These are phyloP conservation scores for Hypomyces perniciosus DNA, from an alignment of 2,329 filamentous ascomycete species.

Conservation along the genomic window DNA sequence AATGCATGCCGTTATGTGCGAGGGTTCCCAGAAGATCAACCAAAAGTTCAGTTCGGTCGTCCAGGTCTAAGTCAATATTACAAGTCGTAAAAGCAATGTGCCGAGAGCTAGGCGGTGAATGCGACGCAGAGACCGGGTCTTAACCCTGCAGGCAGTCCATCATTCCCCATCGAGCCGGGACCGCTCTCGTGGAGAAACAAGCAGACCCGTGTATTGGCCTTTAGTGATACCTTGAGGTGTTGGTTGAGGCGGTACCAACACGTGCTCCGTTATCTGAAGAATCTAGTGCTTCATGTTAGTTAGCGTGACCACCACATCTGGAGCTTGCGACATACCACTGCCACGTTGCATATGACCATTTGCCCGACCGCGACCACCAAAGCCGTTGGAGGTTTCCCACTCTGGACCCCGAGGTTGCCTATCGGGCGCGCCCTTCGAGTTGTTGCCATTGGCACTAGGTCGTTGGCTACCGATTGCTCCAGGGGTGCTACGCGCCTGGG, in stretches of 20 bases:
- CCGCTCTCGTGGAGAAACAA: neutral
- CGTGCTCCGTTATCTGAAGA: slow-evolving; percentile 39
- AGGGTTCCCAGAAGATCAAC: neutral
- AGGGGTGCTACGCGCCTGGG: slow-evolving; percentile 41
- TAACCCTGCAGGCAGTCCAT: slow-evolving; percentile 6
- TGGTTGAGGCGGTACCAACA: slow-evolving; percentile 29
- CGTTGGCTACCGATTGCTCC: slow-evolving; percentile 63
- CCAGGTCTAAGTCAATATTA: slow-evolving; percentile 28
- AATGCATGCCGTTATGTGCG: slow-evolving; percentile 4
- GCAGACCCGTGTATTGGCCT: slow-evolving; percentile 1
- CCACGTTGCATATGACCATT: slow-evolving; percentile 58
- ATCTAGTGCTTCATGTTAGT: slow-evolving; percentile 26
- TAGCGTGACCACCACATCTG: neutral
- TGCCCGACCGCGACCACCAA: slow-evolving; percentile 46
- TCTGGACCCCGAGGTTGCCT: slow-evolving; percentile 59
- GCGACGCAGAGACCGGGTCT: slow-evolving; percentile 5
- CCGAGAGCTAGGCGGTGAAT: slow-evolving; percentile 14
- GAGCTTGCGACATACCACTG: slow-evolving; percentile 45
- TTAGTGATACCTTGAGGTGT: slow-evolving; percentile 33
- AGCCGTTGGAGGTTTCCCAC: slow-evolving; percentile 52
- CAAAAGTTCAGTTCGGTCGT: slow-evolving; percentile 17
- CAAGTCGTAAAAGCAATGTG: slow-evolving; percentile 32
- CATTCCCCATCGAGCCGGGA: neutral
- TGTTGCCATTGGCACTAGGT: slow-evolving; percentile 43
- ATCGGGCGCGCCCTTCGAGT: slow-evolving; percentile 46